Base-by-base conservation (phyloP, 495 filamentous ascomycete genomes). In the Trichocladium uniseriatum region DNA sequence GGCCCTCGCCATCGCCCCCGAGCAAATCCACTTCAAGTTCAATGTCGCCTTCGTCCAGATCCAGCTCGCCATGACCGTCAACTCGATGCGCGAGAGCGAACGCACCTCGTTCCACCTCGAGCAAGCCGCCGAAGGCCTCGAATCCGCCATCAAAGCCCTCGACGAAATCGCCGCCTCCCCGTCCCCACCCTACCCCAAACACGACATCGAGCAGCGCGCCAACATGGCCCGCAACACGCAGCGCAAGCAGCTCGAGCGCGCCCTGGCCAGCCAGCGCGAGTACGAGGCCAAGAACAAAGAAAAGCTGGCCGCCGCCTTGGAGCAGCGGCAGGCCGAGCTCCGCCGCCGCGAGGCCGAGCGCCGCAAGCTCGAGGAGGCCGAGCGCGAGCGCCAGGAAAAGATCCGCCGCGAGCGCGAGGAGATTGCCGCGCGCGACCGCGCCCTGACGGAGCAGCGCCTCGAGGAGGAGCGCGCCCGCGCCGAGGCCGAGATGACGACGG, bases 31-130 rank as follows among this genome's bases (percentile, higher is more conserved):
- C 67, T 85, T 92, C 60, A 84, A 91, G 61, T 98, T 98, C 78
- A 98, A 98, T 63, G 86, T 98, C 14, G 92, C 92, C 19, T 98
- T 95, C 54, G 88, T 96, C 15, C 90, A 97, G 60, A 89, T 94
- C 52, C 89, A 95, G 63, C 79, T 96, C 43, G 90, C 91, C 29
- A 81, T 82, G 21, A 74, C 85, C 32, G 78, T 95, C n/a, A 79
- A 88, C 69, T 73, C 68, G 41, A 75, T 95, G 16, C 71, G 74
- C 21, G 84, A 94, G 51, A 75, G 74, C 0, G 85, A 94, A 53
- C 79, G 87, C 38, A 87, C 82, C 0, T 72, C 92, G 0, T 77
- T 74, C 40, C 88, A 96, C 48, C 79, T 95, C 18, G 74, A 90
- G 56, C 79, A 73, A 21, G 92, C 92, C 7, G 76, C 78, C 0